A percentile compares a stretch with the other conserved stretches of the same genome.
phyloP scores from a whole-genome alignment of 768 basidiomycete genomes.

The Tylopilus plumbeoviolaceoides region DNA sequence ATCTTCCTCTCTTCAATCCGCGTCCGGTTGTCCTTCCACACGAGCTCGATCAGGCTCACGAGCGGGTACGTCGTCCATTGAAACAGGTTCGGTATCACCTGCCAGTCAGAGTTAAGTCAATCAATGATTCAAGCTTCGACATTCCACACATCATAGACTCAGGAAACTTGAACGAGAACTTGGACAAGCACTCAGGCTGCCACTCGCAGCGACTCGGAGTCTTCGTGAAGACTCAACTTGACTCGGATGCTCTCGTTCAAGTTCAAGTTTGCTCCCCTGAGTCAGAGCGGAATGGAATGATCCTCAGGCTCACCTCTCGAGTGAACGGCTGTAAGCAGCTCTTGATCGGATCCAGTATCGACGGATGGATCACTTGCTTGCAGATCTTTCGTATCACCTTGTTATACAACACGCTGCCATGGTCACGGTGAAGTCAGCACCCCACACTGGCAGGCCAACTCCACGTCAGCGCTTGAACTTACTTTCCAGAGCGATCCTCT shows the following conservation, averaged over 20 bases:
- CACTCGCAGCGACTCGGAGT: too few relatives aligned
- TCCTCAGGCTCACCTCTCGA: background rate
- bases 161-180: too few relatives aligned
- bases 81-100: background rate
- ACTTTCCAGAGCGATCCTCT: background rate
- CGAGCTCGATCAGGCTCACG: background rate
- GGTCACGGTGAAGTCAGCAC: too few relatives aligned
- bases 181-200: too few relatives aligned
- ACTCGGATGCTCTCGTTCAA: too few relatives aligned
- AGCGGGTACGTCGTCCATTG: background rate
- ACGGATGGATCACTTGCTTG: background rate
- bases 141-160: too few relatives aligned
- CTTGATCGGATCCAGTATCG: background rate
- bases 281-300: too few relatives aligned
- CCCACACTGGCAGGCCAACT: too few relatives aligned
- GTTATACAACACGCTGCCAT: background rate
- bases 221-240: too few relatives aligned
- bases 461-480: background rate
- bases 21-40: background rate
- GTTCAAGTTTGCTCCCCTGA: too few relatives aligned
- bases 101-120: too few relatives aligned
- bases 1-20: rapidly evolving
- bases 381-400: background rate
- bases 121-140: too few relatives aligned
- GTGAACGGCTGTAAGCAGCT: background rate